Percentiles rank a stretch among this genome's conserved stretches.
phyloP scores from a whole-genome alignment of 352 stramenopile genomes.

The Nothophytophthora sp. region DNA sequence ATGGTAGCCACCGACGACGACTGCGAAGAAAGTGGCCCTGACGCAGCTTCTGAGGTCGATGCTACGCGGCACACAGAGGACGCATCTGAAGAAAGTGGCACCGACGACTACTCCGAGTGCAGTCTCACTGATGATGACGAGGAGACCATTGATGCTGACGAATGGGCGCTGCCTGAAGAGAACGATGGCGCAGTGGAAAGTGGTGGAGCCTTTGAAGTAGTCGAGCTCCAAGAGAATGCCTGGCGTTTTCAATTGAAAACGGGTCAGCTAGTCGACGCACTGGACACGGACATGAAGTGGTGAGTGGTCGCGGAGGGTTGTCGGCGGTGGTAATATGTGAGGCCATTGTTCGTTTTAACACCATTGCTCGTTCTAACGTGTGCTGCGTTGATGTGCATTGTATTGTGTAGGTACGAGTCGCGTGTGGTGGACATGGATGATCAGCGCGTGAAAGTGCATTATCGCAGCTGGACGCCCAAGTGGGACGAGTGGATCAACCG shows the following conservation, averaged over 20 bases:
- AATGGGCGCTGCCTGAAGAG: no score
- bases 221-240: no score
- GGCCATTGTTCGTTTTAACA: no score
- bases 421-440: constrained; percentile 46
- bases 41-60: not conserved
- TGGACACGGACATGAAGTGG: constrained; percentile 75
- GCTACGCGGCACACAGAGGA: constrained; percentile 1
- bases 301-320: no score
- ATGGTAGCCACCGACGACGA: constrained; percentile 20
- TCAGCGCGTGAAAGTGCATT: constrained; percentile 91
- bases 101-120: no score
- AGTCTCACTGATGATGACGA: no score
- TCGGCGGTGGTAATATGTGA: no score
- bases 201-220: no score
- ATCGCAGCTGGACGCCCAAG: constrained; percentile 95
- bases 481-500: constrained; percentile 97
- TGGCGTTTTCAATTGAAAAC: constrained; percentile 61
- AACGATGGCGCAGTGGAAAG: no score
- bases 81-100: no score
- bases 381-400: not conserved
- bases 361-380: not conserved
- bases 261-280: constrained; percentile 62
- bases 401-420: constrained; percentile 52
- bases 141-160: no score
- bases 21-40: not conserved